Evolutionary conservation across 805 yeast species (phyloP).

Genomic region (Ogataea paraovalis): DNA sequence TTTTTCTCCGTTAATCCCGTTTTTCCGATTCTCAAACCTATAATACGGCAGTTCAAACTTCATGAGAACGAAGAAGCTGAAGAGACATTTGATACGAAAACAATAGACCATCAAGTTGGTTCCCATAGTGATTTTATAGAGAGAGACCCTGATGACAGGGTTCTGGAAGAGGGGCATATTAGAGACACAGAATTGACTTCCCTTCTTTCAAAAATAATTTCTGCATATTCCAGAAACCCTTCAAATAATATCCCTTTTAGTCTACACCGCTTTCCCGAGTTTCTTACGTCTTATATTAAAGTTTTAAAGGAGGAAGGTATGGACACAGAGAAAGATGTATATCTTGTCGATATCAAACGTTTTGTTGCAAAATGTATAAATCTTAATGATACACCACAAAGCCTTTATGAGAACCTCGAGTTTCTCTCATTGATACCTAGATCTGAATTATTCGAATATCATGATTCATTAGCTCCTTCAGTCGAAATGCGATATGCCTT

Average conservation of each 20-base stretch:
- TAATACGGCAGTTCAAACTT: conserved; percentile 10
- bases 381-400: conserved; percentile 8
- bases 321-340: conserved; percentile 19
- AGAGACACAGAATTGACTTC: conserved; percentile 2
- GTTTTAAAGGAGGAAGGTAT: conserved; percentile 15
- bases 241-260: conserved; percentile 8
- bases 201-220: conserved; percentile 7
- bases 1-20: conserved; percentile 25
- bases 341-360: conserved; percentile 14
- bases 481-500: conserved; percentile 27
- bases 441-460: conserved; percentile 16
- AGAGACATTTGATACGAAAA: neutral
- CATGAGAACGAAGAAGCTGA: conserved; percentile 3
- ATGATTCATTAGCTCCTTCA: conserved; percentile 18
- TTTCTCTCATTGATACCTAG: conserved; percentile 26
- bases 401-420: conserved; percentile 19
- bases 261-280: conserved; percentile 24
- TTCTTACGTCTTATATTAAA: conserved; percentile 20
- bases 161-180: too few relatives aligned
- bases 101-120: neutral
- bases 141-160: too few relatives aligned
- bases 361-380: conserved; percentile 18
- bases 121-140: too few relatives aligned
- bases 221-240: conserved; percentile 2
- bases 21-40: conserved; percentile 23